These are phyloP conservation scores for Vitrella brassicaformis DNA, from an alignment of 73 alveolate genomes.

Conservation along the genomic window DNA sequence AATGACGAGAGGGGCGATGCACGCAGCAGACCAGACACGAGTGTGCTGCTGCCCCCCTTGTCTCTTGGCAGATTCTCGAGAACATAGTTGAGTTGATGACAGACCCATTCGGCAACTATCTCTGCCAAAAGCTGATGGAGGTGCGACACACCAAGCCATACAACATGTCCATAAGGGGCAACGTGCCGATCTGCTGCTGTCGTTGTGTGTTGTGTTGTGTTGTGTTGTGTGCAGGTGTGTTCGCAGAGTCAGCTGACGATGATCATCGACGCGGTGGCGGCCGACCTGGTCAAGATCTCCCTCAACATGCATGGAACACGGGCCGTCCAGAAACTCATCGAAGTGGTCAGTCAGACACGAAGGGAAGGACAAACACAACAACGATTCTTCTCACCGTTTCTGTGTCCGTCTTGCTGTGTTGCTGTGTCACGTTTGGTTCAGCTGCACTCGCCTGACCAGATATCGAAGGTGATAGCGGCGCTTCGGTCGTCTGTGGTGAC, in stretches of 20 bases:
- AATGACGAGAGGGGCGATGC: background rate
- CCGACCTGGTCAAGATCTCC: conserved; percentile 35
- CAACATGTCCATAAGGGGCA: too few species aligned
- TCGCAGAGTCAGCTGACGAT: background rate
- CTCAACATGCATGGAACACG: conserved; percentile 68
- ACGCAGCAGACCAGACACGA: background rate
- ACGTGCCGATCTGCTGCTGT: background rate
- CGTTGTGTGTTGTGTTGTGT: background rate
- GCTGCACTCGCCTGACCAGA: conserved; percentile 15
- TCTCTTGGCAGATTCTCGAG: background rate
- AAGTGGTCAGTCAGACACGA: conserved; percentile 3
- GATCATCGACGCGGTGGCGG: background rate
- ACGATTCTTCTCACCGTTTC: background rate
- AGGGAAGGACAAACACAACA: too few species aligned
- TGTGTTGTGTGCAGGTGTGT: background rate
- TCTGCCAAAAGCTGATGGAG: conserved; percentile 53
- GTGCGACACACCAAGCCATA: too few species aligned
- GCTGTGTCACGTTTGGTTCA: background rate
- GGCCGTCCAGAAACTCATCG: conserved; percentile 55
- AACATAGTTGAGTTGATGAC: conserved; percentile 28
- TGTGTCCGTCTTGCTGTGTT: background rate
- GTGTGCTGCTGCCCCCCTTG: background rate
- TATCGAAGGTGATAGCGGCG: conserved; percentile 29
- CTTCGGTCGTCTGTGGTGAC: conserved; percentile 31
- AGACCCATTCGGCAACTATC: conserved; percentile 78